These are phyloP conservation scores for Kodamaea nitidulidarum DNA, from an alignment of 805 yeast species.

Conservation along the genomic window DNA sequence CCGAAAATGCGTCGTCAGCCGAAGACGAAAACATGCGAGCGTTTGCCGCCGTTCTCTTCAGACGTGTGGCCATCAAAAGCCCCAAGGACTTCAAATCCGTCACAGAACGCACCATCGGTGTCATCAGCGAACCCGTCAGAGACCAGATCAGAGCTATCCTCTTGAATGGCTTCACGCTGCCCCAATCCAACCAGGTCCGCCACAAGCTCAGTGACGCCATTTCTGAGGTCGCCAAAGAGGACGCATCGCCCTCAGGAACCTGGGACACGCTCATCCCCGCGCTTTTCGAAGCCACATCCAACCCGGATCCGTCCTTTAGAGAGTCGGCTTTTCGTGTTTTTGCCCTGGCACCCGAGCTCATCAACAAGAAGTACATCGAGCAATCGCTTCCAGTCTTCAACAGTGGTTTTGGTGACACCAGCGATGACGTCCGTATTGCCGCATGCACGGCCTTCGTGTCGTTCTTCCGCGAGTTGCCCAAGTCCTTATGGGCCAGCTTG, in stretches of 20 bases:
- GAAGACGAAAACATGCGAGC: conserved; percentile 57
- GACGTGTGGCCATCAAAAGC: conserved; percentile 78
- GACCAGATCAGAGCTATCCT: conserved; percentile 61
- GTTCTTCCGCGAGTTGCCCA: conserved; percentile 78
- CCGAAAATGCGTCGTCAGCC: conserved; percentile 71
- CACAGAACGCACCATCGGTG: conserved; percentile 75
- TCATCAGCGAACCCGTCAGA: conserved; percentile 54
- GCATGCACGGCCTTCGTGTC: conserved; percentile 92
- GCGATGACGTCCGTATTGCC: conserved; percentile 83
- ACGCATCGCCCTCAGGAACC: conserved; percentile 45
- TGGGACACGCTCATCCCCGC: conserved; percentile 84
- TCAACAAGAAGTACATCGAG: conserved; percentile 54
- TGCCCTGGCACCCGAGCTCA: conserved; percentile 74
- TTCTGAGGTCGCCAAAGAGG: conserved; percentile 80
- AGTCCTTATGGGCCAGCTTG: conserved; percentile 69
- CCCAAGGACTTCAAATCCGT: conserved; percentile 64
- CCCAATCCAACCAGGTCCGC: conserved; percentile 71
- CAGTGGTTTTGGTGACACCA: conserved; percentile 72
- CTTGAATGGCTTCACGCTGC: conserved; percentile 67
- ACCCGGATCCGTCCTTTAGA: conserved; percentile 60
- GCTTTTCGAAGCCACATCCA: conserved; percentile 59
- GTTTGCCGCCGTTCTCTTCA: conserved; percentile 81
- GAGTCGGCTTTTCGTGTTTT: conserved; percentile 91
- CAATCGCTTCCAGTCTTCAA: conserved; percentile 67
- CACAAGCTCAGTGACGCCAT: conserved; percentile 93